Conservation (phyloP, 2,329 filamentous ascomycete genomes). For the Aureobasidium pullulans region DNA sequence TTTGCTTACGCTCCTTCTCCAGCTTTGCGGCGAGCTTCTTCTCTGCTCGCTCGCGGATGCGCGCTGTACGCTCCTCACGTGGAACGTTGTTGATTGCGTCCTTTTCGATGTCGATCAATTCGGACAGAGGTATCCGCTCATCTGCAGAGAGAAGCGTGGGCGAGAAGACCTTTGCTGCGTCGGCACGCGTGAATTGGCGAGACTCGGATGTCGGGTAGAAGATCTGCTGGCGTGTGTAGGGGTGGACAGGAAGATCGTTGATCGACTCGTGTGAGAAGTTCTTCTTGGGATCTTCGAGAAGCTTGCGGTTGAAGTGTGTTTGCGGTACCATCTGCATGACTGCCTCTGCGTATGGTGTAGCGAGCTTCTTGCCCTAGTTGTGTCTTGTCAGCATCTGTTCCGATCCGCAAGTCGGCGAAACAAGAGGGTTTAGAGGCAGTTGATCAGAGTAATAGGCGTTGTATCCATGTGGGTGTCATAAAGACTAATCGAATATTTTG, state of each 20-base stretch:
- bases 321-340: conserved; percentile 73
- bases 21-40: conserved; percentile 34
- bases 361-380: conserved; percentile 65
- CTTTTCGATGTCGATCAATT: conserved; percentile 45
- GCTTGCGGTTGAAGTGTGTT: conserved; percentile 41
- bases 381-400: background rate
- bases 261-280: conserved; percentile 49
- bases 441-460: conserved; percentile 62
- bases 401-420: too few relatives aligned
- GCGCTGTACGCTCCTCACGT: conserved; percentile 37
- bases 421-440: conserved; percentile 12
- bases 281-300: conserved; percentile 28
- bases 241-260: conserved; percentile 56
- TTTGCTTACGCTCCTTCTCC: conserved; percentile 32
- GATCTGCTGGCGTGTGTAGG: conserved; percentile 46
- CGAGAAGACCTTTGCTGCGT: conserved; percentile 56
- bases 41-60: conserved; percentile 32
- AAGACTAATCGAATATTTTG: conserved; percentile 98
- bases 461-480: conserved; percentile 93
- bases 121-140: conserved; percentile 56
- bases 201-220: conserved; percentile 60
- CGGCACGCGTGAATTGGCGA: conserved; percentile 56
- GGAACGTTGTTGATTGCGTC: conserved; percentile 33
- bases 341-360: conserved; percentile 67
- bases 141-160: conserved; percentile 54